A percentile compares a stretch with the other conserved stretches of the same genome.
phyloP scores from a whole-genome alignment of 169 alveolate species.

The Plasmodium knowlesi region DNA sequence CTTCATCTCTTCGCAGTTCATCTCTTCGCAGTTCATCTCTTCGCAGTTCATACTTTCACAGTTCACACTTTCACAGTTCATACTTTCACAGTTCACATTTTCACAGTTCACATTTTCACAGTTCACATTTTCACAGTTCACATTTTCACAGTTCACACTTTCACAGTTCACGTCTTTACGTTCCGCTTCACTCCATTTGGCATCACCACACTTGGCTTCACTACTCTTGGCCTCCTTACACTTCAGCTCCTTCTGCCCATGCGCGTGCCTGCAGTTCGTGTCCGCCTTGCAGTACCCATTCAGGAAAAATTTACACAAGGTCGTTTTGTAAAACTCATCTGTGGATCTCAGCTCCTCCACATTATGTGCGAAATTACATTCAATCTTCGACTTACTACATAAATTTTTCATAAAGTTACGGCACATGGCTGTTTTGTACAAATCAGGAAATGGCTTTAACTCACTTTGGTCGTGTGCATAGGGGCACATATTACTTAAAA shows the following conservation, averaged over 20 bases:
- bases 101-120: not conserved
- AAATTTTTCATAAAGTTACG: slow-evolving; percentile 74
- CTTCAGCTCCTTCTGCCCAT: slow-evolving; percentile 72
- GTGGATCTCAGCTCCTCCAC: slow-evolving; percentile 76
- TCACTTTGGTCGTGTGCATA: slow-evolving; percentile 77
- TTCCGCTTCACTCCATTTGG: not conserved
- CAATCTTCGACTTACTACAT: slow-evolving; percentile 64
- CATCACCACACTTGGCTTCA: not conserved
- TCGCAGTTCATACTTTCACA: not conserved
- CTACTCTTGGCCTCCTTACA: not conserved
- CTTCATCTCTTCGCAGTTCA: not conserved
- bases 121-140: not conserved
- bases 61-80: not conserved
- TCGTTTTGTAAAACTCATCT: slow-evolving; percentile 75
- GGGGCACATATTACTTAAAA: slow-evolving; percentile 74
- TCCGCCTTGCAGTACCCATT: slow-evolving; percentile 76
- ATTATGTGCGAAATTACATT: slow-evolving; percentile 74
- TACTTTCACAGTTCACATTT: not conserved
- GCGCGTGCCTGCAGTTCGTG: slow-evolving; percentile 73
- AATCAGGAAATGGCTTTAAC: slow-evolving; percentile 72
- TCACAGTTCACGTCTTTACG: not conserved
- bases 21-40: not conserved
- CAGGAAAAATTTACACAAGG: slow-evolving; percentile 67
- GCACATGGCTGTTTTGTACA: slow-evolving; percentile 76
- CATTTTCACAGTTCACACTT: not conserved